Evolutionary conservation across 805 yeast genomes (phyloP).

Genomic region (Ogataea allantospora): DNA sequence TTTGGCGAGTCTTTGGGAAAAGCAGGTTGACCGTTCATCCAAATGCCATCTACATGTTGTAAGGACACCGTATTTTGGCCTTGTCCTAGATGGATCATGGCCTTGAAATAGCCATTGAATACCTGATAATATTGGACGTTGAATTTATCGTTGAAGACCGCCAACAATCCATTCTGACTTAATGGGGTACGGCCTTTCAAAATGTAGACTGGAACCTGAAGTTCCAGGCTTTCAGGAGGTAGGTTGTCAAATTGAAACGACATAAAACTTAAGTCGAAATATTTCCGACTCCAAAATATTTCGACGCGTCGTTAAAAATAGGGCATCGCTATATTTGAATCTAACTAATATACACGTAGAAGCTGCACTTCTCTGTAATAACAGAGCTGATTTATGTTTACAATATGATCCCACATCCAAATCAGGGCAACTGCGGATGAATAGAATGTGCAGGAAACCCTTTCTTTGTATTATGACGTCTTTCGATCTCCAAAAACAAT

Average conservation of each 20-base stretch:
- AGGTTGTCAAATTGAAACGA: slow-evolving; percentile 32
- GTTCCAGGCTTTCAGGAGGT: slow-evolving; percentile 31
- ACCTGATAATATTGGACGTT: slow-evolving; percentile 76
- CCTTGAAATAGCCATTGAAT: slow-evolving; percentile 69
- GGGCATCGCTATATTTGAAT: no score
- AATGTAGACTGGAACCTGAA: slow-evolving; percentile 48
- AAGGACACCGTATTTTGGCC: slow-evolving; percentile 63
- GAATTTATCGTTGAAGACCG: slow-evolving; percentile 44
- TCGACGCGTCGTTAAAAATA: slow-evolving; percentile 2
- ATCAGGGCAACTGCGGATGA: no score
- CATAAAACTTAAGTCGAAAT: slow-evolving; percentile 15
- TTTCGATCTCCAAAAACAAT: no score
- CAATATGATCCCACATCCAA: no score
- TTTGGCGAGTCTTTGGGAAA: slow-evolving; percentile 17
- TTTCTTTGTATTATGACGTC: no score
- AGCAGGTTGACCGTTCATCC: slow-evolving; percentile 34
- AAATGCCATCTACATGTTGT: slow-evolving; percentile 41
- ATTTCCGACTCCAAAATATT: background rate
- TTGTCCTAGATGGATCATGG: slow-evolving; percentile 55
- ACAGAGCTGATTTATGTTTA: no score
- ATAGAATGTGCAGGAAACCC: no score
- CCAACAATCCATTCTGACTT: slow-evolving; percentile 35
- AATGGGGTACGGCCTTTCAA: slow-evolving; percentile 46
- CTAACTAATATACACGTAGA: no score
- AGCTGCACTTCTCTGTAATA: no score